Percentiles rank a stretch among this genome's conserved stretches.
Evolutionary conservation across 768 basidiomycete species (phyloP).

Genomic region (Dacryopinax primogenitus): DNA sequence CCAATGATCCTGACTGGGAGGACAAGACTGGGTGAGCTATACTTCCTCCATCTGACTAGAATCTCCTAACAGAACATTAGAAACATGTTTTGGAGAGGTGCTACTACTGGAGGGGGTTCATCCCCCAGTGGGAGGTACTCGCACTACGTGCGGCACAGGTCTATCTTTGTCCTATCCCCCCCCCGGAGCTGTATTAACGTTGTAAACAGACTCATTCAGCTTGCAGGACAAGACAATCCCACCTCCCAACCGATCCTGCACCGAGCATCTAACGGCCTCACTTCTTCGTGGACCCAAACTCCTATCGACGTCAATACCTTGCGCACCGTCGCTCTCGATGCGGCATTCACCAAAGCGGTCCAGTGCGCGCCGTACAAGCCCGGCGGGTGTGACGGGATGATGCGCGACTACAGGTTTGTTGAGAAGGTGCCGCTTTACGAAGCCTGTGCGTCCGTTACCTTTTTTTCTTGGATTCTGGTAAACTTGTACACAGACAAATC

Average conservation of each 20-base stretch:
- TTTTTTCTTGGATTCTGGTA: constrained; percentile 16
- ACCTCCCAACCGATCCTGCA: background rate
- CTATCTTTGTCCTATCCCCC: background rate
- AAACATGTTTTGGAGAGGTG: background rate
- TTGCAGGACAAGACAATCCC: background rate
- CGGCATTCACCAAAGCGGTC: background rate
- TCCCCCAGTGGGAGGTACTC: background rate
- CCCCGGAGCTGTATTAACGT: background rate
- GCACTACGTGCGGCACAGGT: constrained; percentile 7
- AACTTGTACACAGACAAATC: background rate
- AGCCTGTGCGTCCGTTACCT: background rate
- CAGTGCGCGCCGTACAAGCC: constrained; percentile 10
- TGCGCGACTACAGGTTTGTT: background rate
- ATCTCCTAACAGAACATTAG: background rate
- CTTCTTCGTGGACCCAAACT: constrained; percentile 17
- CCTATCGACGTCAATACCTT: constrained; percentile 6
- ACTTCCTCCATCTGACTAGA: background rate
- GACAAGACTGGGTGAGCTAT: background rate
- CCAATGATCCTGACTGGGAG: constrained; percentile 8
- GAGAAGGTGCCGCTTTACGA: constrained; percentile 7
- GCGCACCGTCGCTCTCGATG: background rate
- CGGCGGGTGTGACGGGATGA: constrained; percentile 7
- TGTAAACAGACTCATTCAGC: background rate
- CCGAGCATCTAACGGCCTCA: background rate
- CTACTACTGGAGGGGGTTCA: constrained; percentile 9